Base-by-base conservation (phyloP, 768 basidiomycete genomes). In the Termitomyces eurrhizus region DNA sequence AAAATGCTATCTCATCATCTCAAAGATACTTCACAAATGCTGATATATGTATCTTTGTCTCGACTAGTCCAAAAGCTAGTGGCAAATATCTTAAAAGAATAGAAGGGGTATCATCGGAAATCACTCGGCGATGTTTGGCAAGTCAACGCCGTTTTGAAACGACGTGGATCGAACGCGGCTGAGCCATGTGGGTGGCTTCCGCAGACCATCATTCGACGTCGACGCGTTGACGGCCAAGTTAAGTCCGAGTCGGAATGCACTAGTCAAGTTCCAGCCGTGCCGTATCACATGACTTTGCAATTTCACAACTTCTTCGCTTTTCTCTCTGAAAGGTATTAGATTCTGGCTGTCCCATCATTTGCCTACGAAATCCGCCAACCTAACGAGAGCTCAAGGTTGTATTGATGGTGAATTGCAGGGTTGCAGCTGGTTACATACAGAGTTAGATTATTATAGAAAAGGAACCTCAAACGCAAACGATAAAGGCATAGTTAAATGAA, bases 231-330 rank as follows among this genome's bases (percentile, higher is more conserved):
- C 51, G 51, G 35, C 21, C 14, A 52, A 36, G 13, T 52, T 35
- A 52, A 36, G 21, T 52, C 51, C 52, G 52, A 52, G 52, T 37
- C 52, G 52, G 52, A 52, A 37, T 52, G 52, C 29, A 46, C 24
- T 42, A 46, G 45, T 9, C 49, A 50, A 50, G 33, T 51, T 33
- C 26, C 32, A 37, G n/a, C 35, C 51, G 35, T 7, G 36, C 12
- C 21, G 33, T 35, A 35, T 36, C 35, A 24, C 37, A 52, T 52
- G 36, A 52, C 36, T 37, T 52, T 52, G 36, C 21, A 37, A 37
- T 14, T 24, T 24, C 29, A 8, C 14, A 32, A 29, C 29, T 21
- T 45, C 44, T 45, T 21, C 26, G 29, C 12, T 37, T 16, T 26
- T 26, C 14, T 33, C 33, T 48, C 7, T 2, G 3, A 49, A 29